phyloP scores from a whole-genome alignment of 2,329 filamentous ascomycete genomes.

The Aspergillus versicolor region DNA sequence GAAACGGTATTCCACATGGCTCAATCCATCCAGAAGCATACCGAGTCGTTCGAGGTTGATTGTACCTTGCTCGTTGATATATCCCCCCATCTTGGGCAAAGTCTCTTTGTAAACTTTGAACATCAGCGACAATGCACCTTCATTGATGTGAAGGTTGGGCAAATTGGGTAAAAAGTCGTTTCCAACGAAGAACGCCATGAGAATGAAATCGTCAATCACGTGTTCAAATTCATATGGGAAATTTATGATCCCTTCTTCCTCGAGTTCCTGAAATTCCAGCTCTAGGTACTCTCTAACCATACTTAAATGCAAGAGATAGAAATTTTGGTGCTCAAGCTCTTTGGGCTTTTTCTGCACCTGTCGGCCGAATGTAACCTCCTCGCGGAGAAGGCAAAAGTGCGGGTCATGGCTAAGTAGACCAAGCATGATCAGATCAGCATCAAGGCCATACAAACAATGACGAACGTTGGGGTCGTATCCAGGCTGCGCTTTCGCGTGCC shows the following conservation, averaged over 20 bases:
- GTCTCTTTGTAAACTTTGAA: slow-evolving; percentile 94
- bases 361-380: slow-evolving; percentile 96
- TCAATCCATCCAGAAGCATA: slow-evolving; percentile 76
- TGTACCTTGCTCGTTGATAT: slow-evolving; percentile 92
- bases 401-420: slow-evolving; percentile 95
- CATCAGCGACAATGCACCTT: slow-evolving; percentile 94
- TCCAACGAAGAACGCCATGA: slow-evolving; percentile 99
- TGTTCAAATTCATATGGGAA: slow-evolving; percentile 92
- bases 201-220: slow-evolving; percentile 97
- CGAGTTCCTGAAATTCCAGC: slow-evolving; percentile 91
- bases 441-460: slow-evolving; percentile 94
- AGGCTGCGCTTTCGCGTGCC: slow-evolving; percentile 91
- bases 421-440: slow-evolving; percentile 98
- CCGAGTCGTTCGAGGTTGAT: slow-evolving; percentile 83
- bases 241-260: slow-evolving; percentile 66
- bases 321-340: slow-evolving; percentile 97
- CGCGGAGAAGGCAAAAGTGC: slow-evolving; percentile 93
- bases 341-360: slow-evolving; percentile 85
- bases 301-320: slow-evolving; percentile 94
- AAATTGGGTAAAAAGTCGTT: slow-evolving; percentile 99
- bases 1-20: slow-evolving; percentile 84
- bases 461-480: slow-evolving; percentile 90
- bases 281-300: slow-evolving; percentile 97
- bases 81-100: slow-evolving; percentile 82
- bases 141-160: slow-evolving; percentile 95